These are phyloP conservation scores for Bipolaris sorokiniana DNA, from an alignment of 2,329 filamentous ascomycete species.

Conservation along the genomic window DNA sequence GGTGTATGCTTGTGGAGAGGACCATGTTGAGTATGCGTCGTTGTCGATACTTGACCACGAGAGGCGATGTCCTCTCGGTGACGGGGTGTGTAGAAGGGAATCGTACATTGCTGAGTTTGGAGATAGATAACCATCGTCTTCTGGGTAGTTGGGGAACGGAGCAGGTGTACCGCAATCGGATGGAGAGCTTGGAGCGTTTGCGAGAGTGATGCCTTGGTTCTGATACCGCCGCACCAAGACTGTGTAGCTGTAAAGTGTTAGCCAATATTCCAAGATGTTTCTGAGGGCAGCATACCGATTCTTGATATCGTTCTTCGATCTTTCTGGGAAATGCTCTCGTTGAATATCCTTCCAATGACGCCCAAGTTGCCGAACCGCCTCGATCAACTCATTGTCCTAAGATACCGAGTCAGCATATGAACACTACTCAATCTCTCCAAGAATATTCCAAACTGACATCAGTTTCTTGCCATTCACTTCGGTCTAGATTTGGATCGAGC, in stretches of 20 bases:
- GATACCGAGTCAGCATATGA: background rate
- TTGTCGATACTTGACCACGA: constrained; percentile 33
- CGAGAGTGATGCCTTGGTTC: constrained; percentile 37
- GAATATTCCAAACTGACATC: constrained; percentile 35
- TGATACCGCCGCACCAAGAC: constrained; percentile 41
- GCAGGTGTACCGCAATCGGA: constrained; percentile 26
- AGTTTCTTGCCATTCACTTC: constrained; percentile 47
- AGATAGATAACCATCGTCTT: constrained; percentile 30
- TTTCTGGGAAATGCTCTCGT: constrained; percentile 41
- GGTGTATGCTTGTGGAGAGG: constrained; percentile 30
- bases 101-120: constrained; percentile 24
- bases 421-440: background rate
- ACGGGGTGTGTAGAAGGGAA: constrained; percentile 23
- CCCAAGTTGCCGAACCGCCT: constrained; percentile 42
- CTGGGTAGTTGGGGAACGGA: constrained; percentile 18
- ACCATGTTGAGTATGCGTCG: constrained; percentile 30
- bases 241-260: constrained; percentile 32
- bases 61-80: constrained; percentile 25
- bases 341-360: constrained; percentile 51
- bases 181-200: constrained; percentile 30
- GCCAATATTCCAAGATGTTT: background rate
- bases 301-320: constrained; percentile 50
- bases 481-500: constrained; percentile 52
- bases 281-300: constrained; percentile 38
- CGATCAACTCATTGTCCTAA: constrained; percentile 40